phyloP scores from a whole-genome alignment of 768 basidiomycete species.

The Pleurotus ostreatus region DNA sequence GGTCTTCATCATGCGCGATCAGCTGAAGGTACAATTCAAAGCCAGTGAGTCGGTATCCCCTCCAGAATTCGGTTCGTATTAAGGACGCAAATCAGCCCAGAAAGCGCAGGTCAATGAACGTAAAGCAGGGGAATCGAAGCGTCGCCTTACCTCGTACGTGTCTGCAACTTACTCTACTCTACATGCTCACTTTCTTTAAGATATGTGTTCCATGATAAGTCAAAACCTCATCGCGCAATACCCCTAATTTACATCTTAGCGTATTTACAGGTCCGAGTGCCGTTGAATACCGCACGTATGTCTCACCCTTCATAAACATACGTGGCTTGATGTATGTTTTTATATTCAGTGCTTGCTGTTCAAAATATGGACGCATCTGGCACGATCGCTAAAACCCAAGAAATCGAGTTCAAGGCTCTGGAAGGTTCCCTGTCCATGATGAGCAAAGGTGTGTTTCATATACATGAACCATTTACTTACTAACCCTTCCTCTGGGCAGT shows the following conservation, averaged over 20 bases:
- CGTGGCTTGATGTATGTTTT: background rate
- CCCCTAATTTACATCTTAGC: conserved; percentile 11
- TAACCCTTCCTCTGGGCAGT: conserved; percentile 31
- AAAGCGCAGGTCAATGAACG: conserved; percentile 75
- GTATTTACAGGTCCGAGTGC: conserved; percentile 68
- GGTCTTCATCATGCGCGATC: conserved; percentile 64
- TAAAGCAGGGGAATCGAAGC: conserved; percentile 76
- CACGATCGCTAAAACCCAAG: conserved; percentile 67
- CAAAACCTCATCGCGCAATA: background rate
- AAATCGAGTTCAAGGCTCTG: conserved; percentile 85
- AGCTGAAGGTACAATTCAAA: conserved; percentile 71
- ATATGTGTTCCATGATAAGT: conserved; percentile 79
- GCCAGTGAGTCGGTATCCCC: conserved; percentile 20
- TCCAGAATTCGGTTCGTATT: too few species aligned
- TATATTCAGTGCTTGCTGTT: conserved; percentile 62
- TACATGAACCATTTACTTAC: too few species aligned
- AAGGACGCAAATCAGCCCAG: conserved; percentile 48
- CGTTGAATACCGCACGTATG: conserved; percentile 70
- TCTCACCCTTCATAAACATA: conserved; percentile 13
- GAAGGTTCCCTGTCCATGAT: conserved; percentile 83
- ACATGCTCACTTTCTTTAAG: conserved; percentile 24
- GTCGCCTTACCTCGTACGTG: conserved; percentile 70
- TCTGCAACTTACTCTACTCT: conserved; percentile 17
- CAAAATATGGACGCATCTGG: conserved; percentile 89
- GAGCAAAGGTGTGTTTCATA: conserved; percentile 58